phyloP scores from a whole-genome alignment of 2,329 filamentous ascomycete species.

The Trichophyton simii region DNA sequence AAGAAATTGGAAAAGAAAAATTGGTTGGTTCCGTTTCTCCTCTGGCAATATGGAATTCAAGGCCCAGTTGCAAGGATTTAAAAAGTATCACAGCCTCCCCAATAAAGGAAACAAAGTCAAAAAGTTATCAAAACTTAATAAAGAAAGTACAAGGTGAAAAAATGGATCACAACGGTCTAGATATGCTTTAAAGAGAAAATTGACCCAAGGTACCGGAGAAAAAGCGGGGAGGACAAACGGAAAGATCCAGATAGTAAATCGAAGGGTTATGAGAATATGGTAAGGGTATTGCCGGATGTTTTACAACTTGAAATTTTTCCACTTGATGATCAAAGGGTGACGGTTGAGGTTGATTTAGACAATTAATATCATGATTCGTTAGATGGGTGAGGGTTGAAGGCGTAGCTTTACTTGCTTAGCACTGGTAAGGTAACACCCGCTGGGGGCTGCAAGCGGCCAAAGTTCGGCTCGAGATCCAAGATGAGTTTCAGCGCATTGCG shows the following conservation, averaged over 20 bases:
- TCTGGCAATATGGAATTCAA: not conserved
- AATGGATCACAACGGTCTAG: not conserved
- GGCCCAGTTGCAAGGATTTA: not conserved
- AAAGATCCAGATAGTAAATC: not conserved
- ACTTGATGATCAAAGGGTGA: not conserved
- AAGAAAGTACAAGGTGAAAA: not conserved
- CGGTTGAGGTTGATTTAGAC: not conserved
- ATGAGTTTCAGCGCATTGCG: constrained; percentile 92
- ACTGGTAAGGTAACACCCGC: constrained; percentile 18
- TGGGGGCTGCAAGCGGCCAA: constrained; percentile 59
- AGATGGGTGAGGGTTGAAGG: not conserved
- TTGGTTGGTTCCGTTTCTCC: not conserved
- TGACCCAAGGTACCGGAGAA: not conserved
- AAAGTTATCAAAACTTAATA: not conserved
- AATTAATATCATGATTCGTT: constrained; percentile 3
- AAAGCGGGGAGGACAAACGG: not conserved
- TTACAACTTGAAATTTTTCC: not conserved
- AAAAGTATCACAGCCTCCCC: not conserved
- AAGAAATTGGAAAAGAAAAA: not conserved
- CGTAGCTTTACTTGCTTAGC: not conserved
- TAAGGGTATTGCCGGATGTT: not conserved
- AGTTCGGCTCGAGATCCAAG: constrained; percentile 84
- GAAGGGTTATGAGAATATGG: not conserved
- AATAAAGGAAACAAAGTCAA: not conserved
- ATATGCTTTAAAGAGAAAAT: not conserved